Base-by-base conservation (phyloP, 768 basidiomycete species). In the Suillus americanus region DNA sequence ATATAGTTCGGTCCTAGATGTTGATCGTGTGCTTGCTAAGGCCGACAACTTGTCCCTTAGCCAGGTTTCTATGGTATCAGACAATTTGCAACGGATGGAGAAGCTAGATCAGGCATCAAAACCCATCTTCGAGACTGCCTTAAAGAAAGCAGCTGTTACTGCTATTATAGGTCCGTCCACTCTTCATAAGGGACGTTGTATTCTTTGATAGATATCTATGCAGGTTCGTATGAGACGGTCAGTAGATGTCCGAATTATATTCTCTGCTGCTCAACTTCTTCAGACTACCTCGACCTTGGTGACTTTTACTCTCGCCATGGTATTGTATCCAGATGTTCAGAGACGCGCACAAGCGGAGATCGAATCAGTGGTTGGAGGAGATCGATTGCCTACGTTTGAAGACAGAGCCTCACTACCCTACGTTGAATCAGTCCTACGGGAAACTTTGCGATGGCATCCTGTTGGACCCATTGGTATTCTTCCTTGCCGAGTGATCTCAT, bases 191-290 rank as follows among this genome's bases (percentile, higher is more conserved):
- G 9, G 8, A 30, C 4, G 40, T 13, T 8, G 2, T 59, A 30
- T 33, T 55, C 33, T n/a, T 40, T n/a, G 14, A 25, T 61, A 60
- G 1, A 38, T 12, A 28, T 23, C 13, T 37, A 20, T 14, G 45
- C 25, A 75, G 74, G 62, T 56, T 66, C 72, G 14, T 66, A 65
- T 35, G 73, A 68, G 60, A 68, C 70, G 1, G 67, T 68, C 7
- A 40, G 73, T 64, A 9, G 35, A 55, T 35, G 30, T 30, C 2
- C 5, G 1, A 45, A 2, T 43, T 9, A 10, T 40, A 38, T 38
- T 7, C 9, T 62, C 12, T 56, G 14, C 13, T 37, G 12, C 54
- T 65, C 30, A 53, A 5, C 40, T 18, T 64, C 3, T 57, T 62
- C 23, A 48, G 46, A 48, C 5, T 2, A 48, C 23, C 1, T 48